Evolutionary conservation across 2,329 filamentous ascomycete genomes (phyloP).

Genomic region (Ophiostoma piceae): DNA sequence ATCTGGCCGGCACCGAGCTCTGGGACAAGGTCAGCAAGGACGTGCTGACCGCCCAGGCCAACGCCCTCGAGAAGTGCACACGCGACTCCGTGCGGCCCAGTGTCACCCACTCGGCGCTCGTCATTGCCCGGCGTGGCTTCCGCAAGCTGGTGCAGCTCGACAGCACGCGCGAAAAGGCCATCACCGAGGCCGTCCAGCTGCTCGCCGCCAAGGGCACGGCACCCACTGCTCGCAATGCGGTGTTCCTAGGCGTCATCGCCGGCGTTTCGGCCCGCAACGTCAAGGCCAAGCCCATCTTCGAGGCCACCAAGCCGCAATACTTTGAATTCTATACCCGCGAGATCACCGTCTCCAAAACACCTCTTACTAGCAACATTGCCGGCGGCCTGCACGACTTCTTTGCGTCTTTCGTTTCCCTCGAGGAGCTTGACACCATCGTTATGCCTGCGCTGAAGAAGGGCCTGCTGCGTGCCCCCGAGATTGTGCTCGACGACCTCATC

Average conservation of each 20-base stretch:
- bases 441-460: slow-evolving; percentile 83
- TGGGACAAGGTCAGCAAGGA: slow-evolving; percentile 63
- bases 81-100: slow-evolving; percentile 58
- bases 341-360: slow-evolving; percentile 70
- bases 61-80: slow-evolving; percentile 72
- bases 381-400: slow-evolving; percentile 79
- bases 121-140: slow-evolving; percentile 73
- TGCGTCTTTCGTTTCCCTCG: slow-evolving; percentile 61
- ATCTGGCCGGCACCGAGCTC: slow-evolving; percentile 55
- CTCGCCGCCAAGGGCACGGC: slow-evolving; percentile 64
- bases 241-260: slow-evolving; percentile 78
- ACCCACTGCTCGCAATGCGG: slow-evolving; percentile 63
- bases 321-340: slow-evolving; percentile 82
- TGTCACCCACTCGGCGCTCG: slow-evolving; percentile 66
- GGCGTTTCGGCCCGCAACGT: slow-evolving; percentile 75
- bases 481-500: slow-evolving; percentile 75
- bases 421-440: slow-evolving; percentile 71
- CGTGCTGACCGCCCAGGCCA: slow-evolving; percentile 63
- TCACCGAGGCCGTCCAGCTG: slow-evolving; percentile 58
- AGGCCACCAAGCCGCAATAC: slow-evolving; percentile 63
- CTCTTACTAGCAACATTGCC: slow-evolving; percentile 66
- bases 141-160: slow-evolving; percentile 63
- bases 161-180: slow-evolving; percentile 52
- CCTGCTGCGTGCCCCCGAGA: slow-evolving; percentile 81
- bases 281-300: slow-evolving; percentile 56